Evolutionary conservation across 2,329 filamentous ascomycete species (phyloP).

Genomic region (Huntiella omanensis): DNA sequence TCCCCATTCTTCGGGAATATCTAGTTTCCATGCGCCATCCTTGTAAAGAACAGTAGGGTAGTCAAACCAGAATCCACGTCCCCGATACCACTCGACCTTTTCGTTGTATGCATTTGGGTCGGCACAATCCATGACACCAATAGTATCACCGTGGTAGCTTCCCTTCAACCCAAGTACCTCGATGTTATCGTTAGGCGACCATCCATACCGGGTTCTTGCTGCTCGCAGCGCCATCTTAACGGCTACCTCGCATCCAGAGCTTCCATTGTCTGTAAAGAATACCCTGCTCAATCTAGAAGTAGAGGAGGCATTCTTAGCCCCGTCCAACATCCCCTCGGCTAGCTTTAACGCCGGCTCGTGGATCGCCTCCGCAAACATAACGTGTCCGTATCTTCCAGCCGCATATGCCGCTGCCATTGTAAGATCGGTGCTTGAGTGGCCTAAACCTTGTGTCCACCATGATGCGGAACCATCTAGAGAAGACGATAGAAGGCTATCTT

Average conservation of each 20-base stretch:
- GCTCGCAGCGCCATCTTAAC: slow-evolving; percentile 71
- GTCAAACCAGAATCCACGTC: slow-evolving; percentile 64
- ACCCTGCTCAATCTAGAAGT: slow-evolving; percentile 40
- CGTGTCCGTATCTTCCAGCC: slow-evolving; percentile 67
- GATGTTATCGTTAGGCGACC: slow-evolving; percentile 38
- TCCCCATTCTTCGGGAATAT: slow-evolving; percentile 30
- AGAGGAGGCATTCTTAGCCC: slow-evolving; percentile 33
- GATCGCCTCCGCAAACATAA: slow-evolving; percentile 71
- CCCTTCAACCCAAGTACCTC: slow-evolving; percentile 58
- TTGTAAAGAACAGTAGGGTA: slow-evolving; percentile 53
- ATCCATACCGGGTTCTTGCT: slow-evolving; percentile 45
- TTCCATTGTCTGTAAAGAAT: slow-evolving; percentile 72
- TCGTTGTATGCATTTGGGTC: slow-evolving; percentile 64
- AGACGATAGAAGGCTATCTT: slow-evolving; percentile 30
- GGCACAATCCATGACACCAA: slow-evolving; percentile 71
- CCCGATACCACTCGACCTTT: slow-evolving; percentile 72
- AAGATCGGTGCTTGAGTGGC: slow-evolving; percentile 55
- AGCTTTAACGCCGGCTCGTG: slow-evolving; percentile 58
- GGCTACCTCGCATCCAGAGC: slow-evolving; percentile 67
- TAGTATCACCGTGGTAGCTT: slow-evolving; percentile 74
- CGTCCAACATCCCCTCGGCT: slow-evolving; percentile 42
- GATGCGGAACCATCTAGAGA: slow-evolving; percentile 73
- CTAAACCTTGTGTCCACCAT: slow-evolving; percentile 82
- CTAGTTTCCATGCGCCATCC: slow-evolving; percentile 46
- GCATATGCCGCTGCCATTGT: slow-evolving; percentile 63